These are phyloP conservation scores for Laburnicola sp. DNA, from an alignment of 2,329 filamentous ascomycete species.

Conservation along the genomic window DNA sequence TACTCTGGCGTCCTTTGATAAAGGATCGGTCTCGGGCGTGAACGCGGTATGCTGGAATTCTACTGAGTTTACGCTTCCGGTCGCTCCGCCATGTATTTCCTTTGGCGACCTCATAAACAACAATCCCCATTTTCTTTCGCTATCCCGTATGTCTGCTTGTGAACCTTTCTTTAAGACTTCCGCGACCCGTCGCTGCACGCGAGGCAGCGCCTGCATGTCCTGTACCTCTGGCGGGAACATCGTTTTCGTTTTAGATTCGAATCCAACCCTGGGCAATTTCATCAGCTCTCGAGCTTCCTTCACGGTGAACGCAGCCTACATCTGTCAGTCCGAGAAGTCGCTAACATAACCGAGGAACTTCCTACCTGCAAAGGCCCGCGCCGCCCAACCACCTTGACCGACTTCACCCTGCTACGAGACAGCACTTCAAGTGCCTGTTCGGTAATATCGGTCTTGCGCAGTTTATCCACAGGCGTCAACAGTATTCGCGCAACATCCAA, in stretches of 20 bases:
- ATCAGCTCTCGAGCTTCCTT: slow-evolving; percentile 91
- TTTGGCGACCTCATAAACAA: slow-evolving; percentile 82
- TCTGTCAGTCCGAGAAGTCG: slow-evolving; percentile 9
- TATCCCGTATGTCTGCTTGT: slow-evolving; percentile 50
- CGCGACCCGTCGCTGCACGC: slow-evolving; percentile 75
- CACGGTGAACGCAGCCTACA: slow-evolving; percentile 88
- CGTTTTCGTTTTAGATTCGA: slow-evolving; percentile 67
- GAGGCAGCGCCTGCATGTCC: slow-evolving; percentile 69
- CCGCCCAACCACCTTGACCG: slow-evolving; percentile 84
- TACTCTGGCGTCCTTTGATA: slow-evolving; percentile 57
- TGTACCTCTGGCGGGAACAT: slow-evolving; percentile 61
- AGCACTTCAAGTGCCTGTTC: slow-evolving; percentile 78
- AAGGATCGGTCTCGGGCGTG: slow-evolving; percentile 44
- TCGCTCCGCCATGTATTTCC: slow-evolving; percentile 61
- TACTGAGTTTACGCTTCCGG: slow-evolving; percentile 63
- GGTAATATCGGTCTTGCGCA: slow-evolving; percentile 85
- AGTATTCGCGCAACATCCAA: slow-evolving; percentile 90
- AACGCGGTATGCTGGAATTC: slow-evolving; percentile 63
- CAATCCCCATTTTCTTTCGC: slow-evolving; percentile 75
- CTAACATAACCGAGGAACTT: not conserved
- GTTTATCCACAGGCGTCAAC: slow-evolving; percentile 70
- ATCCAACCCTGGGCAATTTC: slow-evolving; percentile 71
- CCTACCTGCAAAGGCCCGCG: slow-evolving; percentile 83
- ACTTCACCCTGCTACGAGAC: slow-evolving; percentile 70
- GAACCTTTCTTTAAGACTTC: slow-evolving; percentile 81